Evolutionary conservation across 2,329 filamentous ascomycete species (phyloP).

Genomic region (Penicillium capsulatum): DNA sequence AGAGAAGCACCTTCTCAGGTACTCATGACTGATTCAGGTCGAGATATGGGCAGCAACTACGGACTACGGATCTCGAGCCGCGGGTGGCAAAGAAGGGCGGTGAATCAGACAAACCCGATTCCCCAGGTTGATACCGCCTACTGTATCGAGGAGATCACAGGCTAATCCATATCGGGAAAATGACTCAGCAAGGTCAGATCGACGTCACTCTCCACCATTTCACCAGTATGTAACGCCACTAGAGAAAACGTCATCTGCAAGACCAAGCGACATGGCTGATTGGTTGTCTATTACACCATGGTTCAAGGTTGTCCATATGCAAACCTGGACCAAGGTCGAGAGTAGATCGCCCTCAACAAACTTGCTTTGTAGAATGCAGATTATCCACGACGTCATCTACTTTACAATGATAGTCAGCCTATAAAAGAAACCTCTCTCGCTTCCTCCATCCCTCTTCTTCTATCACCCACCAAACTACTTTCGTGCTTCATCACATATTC

Average conservation of each 20-base stretch:
- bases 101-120: not conserved
- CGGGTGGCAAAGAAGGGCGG: not conserved
- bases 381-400: slow-evolving; percentile 8
- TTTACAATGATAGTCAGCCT: slow-evolving; percentile 4
- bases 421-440: slow-evolving; percentile 2
- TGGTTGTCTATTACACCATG: not conserved
- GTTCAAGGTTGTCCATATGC: slow-evolving; percentile 1
- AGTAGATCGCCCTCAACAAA: not conserved
- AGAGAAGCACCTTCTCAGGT: not conserved
- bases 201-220: too few relatives aligned
- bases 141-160: too few relatives aligned
- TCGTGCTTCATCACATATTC: slow-evolving; percentile 5
- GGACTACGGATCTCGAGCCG: not conserved
- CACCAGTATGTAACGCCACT: too few relatives aligned
- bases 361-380: not conserved
- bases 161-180: too few relatives aligned
- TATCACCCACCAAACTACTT: slow-evolving; percentile 3
- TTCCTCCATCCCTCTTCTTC: slow-evolving; percentile 1
- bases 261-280: not conserved
- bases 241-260: not conserved
- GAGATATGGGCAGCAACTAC: slow-evolving; percentile 2
- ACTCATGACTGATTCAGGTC: not conserved
- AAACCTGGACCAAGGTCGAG: not conserved
- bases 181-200: too few relatives aligned
- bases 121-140: too few relatives aligned